Evolutionary conservation across 2,329 filamentous ascomycete species (phyloP).

Genomic region (Davidsoniella virescens): DNA sequence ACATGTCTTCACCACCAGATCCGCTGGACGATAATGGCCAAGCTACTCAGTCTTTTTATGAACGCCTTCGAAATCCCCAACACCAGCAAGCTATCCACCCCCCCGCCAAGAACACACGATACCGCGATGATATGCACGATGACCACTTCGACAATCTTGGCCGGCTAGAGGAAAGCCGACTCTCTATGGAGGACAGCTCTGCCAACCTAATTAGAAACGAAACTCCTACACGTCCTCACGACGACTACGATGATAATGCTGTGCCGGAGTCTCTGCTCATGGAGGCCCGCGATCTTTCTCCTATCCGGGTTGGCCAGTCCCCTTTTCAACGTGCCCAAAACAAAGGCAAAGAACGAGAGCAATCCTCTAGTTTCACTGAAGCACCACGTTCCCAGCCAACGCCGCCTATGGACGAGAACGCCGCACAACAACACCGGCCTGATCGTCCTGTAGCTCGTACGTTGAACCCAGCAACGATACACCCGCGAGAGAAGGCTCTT

Average conservation of each 20-base stretch:
- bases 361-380: constrained; percentile 24
- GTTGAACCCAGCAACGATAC: neutral
- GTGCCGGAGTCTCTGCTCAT: constrained; percentile 48
- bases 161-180: constrained; percentile 30
- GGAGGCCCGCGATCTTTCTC: constrained; percentile 28
- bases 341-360: constrained; percentile 16
- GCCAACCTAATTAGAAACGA: constrained; percentile 11
- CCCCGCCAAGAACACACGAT: no score
- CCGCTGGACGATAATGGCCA: constrained; percentile 19
- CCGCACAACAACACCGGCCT: neutral
- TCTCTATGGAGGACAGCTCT: constrained; percentile 25
- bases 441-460: neutral
- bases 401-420: neutral
- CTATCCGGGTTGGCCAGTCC: constrained; percentile 12
- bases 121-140: constrained; percentile 19
- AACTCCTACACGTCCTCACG: constrained; percentile 14
- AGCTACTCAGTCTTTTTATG: constrained; percentile 31
- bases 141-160: constrained; percentile 30
- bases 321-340: constrained; percentile 13
- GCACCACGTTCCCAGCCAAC: neutral
- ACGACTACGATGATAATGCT: constrained; percentile 41
- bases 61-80: constrained; percentile 25
- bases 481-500: constrained; percentile 53
- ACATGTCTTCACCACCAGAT: constrained; percentile 29
- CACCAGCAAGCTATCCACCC: neutral